Evolutionary conservation across 345 rosid species (phyloP).

Genomic region (Corchorus capsularis): DNA sequence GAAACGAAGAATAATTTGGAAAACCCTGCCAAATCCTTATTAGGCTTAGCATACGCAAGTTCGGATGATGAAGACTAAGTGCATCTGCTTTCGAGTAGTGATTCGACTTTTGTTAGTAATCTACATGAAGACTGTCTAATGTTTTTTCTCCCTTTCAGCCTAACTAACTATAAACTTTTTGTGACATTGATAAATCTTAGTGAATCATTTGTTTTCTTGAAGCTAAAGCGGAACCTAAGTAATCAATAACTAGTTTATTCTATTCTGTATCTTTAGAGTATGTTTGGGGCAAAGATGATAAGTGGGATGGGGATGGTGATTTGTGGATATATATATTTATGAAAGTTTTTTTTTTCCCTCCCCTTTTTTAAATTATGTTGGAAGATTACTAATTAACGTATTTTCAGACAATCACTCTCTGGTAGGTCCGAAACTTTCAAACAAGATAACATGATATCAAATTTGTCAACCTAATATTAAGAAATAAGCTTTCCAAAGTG

Average conservation of each 20-base stretch:
- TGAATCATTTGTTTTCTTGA: not conserved
- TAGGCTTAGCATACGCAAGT: conserved; percentile 84
- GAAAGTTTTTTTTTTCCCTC: no score
- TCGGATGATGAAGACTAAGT: conserved; percentile 70
- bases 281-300: no score
- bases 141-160: not conserved
- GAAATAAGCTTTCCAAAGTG: no score
- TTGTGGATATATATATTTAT: no score
- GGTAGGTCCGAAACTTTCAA: no score
- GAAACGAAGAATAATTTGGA: conserved; percentile 35
- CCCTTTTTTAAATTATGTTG: no score
- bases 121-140: not conserved
- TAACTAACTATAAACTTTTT: not conserved
- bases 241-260: not conserved
- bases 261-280: not conserved
- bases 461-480: no score
- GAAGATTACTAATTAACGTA: no score
- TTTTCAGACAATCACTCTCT: no score
- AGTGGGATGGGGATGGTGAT: no score
- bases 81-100: not conserved
- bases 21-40: conserved; percentile 57
- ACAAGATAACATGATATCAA: no score
- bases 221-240: not conserved
- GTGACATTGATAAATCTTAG: not conserved
- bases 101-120: not conserved